Percentiles rank a stretch among this genome's conserved stretches.
Conservation (phyloP, 345 rosid species). For the Physaria fendleri region DNA sequence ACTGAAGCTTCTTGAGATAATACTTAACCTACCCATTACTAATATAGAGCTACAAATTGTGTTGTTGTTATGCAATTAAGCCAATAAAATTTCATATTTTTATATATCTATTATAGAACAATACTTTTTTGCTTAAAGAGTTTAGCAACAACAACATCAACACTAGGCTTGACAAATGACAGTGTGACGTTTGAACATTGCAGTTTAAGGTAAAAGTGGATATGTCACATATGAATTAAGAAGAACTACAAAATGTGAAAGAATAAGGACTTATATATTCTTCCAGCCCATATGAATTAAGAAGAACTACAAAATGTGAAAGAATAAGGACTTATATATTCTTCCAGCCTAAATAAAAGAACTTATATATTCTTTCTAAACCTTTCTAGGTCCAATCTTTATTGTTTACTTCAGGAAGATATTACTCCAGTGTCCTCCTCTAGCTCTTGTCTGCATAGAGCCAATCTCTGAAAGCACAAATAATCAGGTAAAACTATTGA, state of each 20-base stretch:
- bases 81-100: neutral
- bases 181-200: neutral
- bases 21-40: too few species aligned
- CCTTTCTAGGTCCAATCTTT: neutral
- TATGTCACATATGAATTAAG: conserved; percentile 6
- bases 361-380: too few species aligned
- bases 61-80: too few species aligned
- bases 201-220: neutral
- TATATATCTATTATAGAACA: neutral
- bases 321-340: neutral
- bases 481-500: neutral
- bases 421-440: conserved; percentile 58
- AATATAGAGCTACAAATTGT: too few species aligned
- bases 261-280: neutral
- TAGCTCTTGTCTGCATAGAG: conserved; percentile 78
- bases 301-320: too few species aligned
- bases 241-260: too few species aligned
- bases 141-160: neutral
- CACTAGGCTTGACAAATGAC: neutral
- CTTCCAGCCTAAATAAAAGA: too few species aligned
- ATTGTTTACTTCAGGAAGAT: conserved; percentile 6
- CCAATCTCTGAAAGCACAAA: conserved; percentile 49
- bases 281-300: too few species aligned
- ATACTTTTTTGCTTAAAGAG: neutral
- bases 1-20: too few species aligned